These are phyloP conservation scores for Pythium guiyangense DNA, from an alignment of 352 stramenopile species.

Conservation along the genomic window DNA sequence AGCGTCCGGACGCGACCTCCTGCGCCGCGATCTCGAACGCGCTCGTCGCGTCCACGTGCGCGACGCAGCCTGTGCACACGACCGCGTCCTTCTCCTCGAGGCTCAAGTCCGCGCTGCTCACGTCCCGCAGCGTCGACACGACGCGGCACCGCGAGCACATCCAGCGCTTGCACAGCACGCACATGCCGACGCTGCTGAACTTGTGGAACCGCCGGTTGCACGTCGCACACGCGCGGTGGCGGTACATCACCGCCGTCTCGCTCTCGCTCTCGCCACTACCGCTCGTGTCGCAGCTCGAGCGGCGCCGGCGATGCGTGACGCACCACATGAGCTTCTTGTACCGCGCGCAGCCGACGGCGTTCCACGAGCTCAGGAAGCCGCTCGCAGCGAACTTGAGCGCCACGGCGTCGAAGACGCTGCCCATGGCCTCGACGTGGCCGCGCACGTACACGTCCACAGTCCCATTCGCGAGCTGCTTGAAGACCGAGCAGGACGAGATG, in stretches of 20 bases:
- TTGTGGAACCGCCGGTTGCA: slow-evolving; percentile 29
- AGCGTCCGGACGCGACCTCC: neutral
- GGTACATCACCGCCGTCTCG: neutral
- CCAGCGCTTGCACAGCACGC: slow-evolving; percentile 24
- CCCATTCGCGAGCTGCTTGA: slow-evolving; percentile 7
- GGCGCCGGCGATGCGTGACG: too few species aligned
- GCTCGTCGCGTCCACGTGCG: too few species aligned
- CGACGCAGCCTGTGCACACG: too few species aligned
- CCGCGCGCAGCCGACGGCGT: slow-evolving; percentile 45
- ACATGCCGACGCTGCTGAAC: slow-evolving; percentile 25
- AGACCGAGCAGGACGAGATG: slow-evolving; percentile 7
- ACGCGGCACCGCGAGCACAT: slow-evolving; percentile 38
- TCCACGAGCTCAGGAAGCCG: slow-evolving; percentile 42
- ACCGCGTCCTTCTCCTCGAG: too few species aligned
- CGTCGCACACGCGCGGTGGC: neutral
- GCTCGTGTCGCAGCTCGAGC: neutral
- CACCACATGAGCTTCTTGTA: too few species aligned
- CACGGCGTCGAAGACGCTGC: slow-evolving; percentile 23
- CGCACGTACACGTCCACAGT: slow-evolving; percentile 15
- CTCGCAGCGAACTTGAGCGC: slow-evolving; percentile 35
- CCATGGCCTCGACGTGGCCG: slow-evolving; percentile 7
- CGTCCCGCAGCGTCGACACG: too few species aligned
- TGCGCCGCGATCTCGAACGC: too few species aligned
- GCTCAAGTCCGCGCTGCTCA: too few species aligned
- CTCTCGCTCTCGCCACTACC: neutral